These are phyloP conservation scores for Lachnellula occidentalis DNA, from an alignment of 2,329 filamentous ascomycete genomes.

Conservation along the genomic window DNA sequence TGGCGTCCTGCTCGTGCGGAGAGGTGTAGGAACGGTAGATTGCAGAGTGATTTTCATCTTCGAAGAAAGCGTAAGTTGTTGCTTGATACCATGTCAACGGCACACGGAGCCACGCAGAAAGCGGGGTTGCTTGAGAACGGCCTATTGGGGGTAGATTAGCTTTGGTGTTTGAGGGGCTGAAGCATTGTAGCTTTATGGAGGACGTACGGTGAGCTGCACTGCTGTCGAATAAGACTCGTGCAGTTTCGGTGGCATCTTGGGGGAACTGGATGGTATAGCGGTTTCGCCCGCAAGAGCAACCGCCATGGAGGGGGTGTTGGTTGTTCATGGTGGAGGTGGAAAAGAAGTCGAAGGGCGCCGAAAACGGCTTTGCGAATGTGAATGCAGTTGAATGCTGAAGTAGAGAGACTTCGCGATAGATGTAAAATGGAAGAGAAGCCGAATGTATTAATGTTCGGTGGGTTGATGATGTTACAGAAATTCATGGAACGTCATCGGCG, in stretches of 20 bases:
- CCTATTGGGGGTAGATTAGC: slow-evolving; percentile 40
- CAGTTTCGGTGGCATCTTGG: slow-evolving; percentile 46
- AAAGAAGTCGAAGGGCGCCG: background rate
- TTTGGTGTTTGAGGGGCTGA: background rate
- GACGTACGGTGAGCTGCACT: slow-evolving; percentile 57
- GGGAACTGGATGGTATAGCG: slow-evolving; percentile 73
- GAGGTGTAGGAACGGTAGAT: slow-evolving; percentile 66
- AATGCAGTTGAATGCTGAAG: background rate
- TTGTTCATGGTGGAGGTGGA: slow-evolving; percentile 37
- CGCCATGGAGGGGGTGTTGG: slow-evolving; percentile 59
- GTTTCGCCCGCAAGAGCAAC: slow-evolving; percentile 82
- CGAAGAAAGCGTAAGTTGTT: slow-evolving; percentile 67
- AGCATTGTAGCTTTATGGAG: background rate
- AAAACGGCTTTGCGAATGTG: background rate
- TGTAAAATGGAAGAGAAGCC: background rate
- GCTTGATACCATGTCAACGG: slow-evolving; percentile 77
- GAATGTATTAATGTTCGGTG: background rate
- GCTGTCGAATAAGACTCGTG: slow-evolving; percentile 61
- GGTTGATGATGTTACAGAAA: background rate
- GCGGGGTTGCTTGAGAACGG: slow-evolving; percentile 61
- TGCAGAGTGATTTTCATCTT: slow-evolving; percentile 65
- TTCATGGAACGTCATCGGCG: background rate
- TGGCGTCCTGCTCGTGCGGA: slow-evolving; percentile 46
- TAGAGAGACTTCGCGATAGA: background rate
- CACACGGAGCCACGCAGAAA: slow-evolving; percentile 77